Base-by-base conservation (phyloP, 208 protist species). In the Polymyxa betae region DNA sequence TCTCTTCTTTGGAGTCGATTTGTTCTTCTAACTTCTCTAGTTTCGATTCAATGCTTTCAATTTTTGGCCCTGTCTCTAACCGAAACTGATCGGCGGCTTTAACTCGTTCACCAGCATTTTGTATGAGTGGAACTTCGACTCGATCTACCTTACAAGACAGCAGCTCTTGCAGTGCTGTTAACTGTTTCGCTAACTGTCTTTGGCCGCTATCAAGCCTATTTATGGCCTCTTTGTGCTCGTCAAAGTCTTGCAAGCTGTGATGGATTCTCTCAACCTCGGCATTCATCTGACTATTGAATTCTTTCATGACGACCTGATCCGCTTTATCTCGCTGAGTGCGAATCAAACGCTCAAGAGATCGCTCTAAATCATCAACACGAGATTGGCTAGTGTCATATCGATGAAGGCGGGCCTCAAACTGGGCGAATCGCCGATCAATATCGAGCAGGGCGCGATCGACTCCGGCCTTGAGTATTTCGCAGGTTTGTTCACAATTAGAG, bases 91-190 rank as follows among this genome's bases (percentile, higher is more conserved):
- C 72, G 5, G 72, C 5, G 72, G 40, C 72, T 12, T 43, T 35
- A 82, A 82, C 72, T 16, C 72, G 5, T 43, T 82, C 72, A 38
- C 72, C 72, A 20, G 72, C 72, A 43, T 5, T 82, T n/a, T 82
- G 35, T 38, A 82, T 35, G 5, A 82, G n/a, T 35, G 72, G 72
- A 35, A 82, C n/a, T 43, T 82, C 72, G 72, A 82, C n/a, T 5
- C 72, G 72, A 35, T 82, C 72, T 20, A 82, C 72, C n/a, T 82
- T 82, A n/a, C 72, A 82, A 20, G 72, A 35, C 16, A 82, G 72
- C n/a, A 82, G 5, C 5, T 82, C 72, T 82, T 82, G 72, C n/a
- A 82, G n/a, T n/a, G 72, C 72, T 20, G 5, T 82, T n/a, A 82
- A 20, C 72, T 82, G 72, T 43, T 43, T 35, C 5, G 72, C n/a